Evolutionary conservation across 2,329 filamentous ascomycete genomes (phyloP), one percentile per base, ranked within the genome.

Genomic region (Colletotrichum euphorbiae): DNA sequence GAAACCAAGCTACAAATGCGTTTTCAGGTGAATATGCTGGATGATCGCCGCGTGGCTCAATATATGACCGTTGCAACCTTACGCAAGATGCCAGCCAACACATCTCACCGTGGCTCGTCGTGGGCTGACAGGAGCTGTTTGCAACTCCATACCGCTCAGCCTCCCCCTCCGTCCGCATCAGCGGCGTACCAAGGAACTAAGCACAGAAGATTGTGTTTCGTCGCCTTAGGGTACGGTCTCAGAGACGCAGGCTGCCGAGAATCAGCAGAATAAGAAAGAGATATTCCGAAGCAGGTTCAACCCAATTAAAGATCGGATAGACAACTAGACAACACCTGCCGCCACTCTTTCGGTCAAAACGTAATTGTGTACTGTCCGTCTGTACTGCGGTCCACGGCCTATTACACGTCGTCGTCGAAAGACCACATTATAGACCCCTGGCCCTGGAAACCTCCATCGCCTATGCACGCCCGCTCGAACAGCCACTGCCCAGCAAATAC

Each of bases 341-440:
- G 28, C 28, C 6, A 21, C 55, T 24, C 28, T 28, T 19, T 56
- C 63, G 58, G 57, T 31, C 63, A 62, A 62, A 55, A 24, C 57
- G 28, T 42, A 28, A 43, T 42, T 62, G 63, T 67, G 62, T 62
- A 28, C 57, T 42, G 38, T 13, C 24, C 55, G 36, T 54, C 33
- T 21, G 46, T 54, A 46, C 55, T 43, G 50, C 28, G 50, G 50
- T 28, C 40, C 33, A 15, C 54, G 54, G 6, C 28, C 7, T 28
- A 7, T 0, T 8, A 28, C 6, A 28, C 24, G 24, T 28, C 6
- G 28, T 28, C 28, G 28, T 28, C 28, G 7, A 28, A 28, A 28
- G 28, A 28, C 28, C 6, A 28, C 28, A 28, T 28, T 28, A 6
- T 8, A n/a, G n/a, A 28, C 28, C 6, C 6, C 6, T 7, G 28